These are phyloP conservation scores for Cryptosporidium bovis DNA, from an alignment of 169 alveolate genomes.

Conservation along the genomic window DNA sequence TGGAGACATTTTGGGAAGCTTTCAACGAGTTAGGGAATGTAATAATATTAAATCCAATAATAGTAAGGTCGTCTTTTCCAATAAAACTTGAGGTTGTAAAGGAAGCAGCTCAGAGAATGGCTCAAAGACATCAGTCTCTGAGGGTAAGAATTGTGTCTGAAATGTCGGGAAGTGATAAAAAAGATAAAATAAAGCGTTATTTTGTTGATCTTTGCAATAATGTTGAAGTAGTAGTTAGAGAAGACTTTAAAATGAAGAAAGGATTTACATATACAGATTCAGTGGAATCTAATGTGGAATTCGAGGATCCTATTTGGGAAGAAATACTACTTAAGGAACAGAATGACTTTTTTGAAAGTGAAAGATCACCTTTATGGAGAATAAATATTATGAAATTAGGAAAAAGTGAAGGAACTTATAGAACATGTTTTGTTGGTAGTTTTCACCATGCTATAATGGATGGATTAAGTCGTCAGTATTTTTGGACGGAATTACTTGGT, in stretches of 20 bases:
- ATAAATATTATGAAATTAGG: conserved; percentile 55
- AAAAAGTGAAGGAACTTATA: conserved; percentile 10
- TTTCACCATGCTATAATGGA: conserved; percentile 81
- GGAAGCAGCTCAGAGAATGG: conserved; percentile 77
- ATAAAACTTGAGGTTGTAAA: conserved; percentile 70
- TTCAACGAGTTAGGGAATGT: conserved; percentile 74
- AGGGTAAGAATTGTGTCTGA: conserved; percentile 69
- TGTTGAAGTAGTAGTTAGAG: conserved; percentile 44
- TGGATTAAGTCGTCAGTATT: conserved; percentile 78
- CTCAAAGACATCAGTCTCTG: conserved; percentile 76
- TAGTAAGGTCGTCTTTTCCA: conserved; percentile 77
- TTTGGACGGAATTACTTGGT: conserved; percentile 78
- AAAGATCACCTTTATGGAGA: conserved; percentile 69
- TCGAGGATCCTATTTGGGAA: conserved; percentile 67
- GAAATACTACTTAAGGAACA: conserved; percentile 37
- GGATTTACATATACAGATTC: neutral
- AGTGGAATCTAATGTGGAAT: neutral
- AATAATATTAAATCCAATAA: conserved; percentile 76
- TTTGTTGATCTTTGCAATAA: conserved; percentile 51
- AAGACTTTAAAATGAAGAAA: conserved; percentile 5
- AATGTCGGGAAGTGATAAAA: conserved; percentile 28
- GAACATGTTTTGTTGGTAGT: conserved; percentile 78
- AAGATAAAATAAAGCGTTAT: conserved; percentile 20
- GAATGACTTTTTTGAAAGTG: conserved; percentile 57
- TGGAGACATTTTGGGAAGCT: conserved; percentile 73